Base-by-base conservation (phyloP, 2,329 filamentous ascomycete species). In the Davidsoniella virescens region DNA sequence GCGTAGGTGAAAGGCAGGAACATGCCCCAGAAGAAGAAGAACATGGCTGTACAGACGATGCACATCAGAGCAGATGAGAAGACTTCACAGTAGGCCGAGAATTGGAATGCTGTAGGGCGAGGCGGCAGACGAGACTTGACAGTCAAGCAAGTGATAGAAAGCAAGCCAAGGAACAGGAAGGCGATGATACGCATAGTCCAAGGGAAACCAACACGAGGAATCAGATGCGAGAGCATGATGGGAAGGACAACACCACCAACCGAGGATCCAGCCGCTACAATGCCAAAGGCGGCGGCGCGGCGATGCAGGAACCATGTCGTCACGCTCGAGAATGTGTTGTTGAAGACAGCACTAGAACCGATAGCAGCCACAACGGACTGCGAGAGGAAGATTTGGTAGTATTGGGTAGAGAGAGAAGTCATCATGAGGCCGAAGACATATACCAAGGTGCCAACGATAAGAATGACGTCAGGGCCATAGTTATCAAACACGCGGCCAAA, bases 361-460 rank as follows among this genome's bases (percentile, higher is more conserved):
- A 69, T 54, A 6, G 65, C 57, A 8, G 63, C 59, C 51, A 68
- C 63, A 42, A 70, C 57, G 51, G 62, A 60, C 52, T 70, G 68
- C 0, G 67, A 56, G 10, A 70, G 64, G 53, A 70, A 63, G 58
- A 70, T 61, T 42, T 70, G 67, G 55, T 69, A 70, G 60, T 70
- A 70, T 44, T 64, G 45, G 2, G 56, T 61, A 4, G 64, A 63
- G 8, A 82, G 63, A 14, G 71, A 75, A 0, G 72, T 68, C 76
- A 82, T 80, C 75, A 82, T 80, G 16, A 82, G 62, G 20, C 76
- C 73, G 43, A 82, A 73, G 54, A 82, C 67, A 60, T 80, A 75
- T 52, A 73, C 60, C 52, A 79, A 56, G 4, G 70, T 70, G 26
- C 78, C 78, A 47, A 63, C 56, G 16, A 71, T 54, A 12, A 82